phyloP scores from a whole-genome alignment of 805 yeast genomes.

The Torulaspora franciscae region DNA sequence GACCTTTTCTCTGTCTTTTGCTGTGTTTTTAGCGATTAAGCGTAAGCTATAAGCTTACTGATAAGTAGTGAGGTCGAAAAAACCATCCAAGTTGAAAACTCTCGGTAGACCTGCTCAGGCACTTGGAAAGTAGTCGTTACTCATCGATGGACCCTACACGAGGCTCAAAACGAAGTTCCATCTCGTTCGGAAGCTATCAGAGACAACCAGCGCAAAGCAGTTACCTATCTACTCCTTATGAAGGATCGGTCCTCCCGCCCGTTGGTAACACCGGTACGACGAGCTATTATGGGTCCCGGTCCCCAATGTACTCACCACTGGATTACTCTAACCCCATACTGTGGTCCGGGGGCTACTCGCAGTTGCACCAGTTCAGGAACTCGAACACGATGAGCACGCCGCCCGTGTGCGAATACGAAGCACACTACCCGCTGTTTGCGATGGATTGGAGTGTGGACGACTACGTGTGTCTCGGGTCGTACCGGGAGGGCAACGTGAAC shows the following conservation, averaged over 20 bases:
- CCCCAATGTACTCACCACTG: slow-evolving; percentile 33
- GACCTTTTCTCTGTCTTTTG: not conserved
- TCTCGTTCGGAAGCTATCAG: slow-evolving; percentile 29
- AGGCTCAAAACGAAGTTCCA: slow-evolving; percentile 31
- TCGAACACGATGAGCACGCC: slow-evolving; percentile 10
- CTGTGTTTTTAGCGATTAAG: not conserved
- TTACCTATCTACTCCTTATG: slow-evolving; percentile 12
- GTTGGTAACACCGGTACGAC: slow-evolving; percentile 7
- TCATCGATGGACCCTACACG: slow-evolving; percentile 26
- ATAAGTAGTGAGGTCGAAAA: not conserved
- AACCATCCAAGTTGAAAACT: not conserved
- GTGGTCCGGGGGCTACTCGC: slow-evolving; percentile 16
- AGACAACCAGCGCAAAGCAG: slow-evolving; percentile 18
- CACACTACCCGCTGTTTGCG: slow-evolving; percentile 30
- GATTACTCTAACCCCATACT: slow-evolving; percentile 21
- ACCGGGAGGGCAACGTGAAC: slow-evolving; percentile 71
- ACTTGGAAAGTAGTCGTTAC: not conserved
- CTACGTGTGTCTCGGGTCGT: slow-evolving; percentile 42
- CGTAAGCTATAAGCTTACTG: not conserved
- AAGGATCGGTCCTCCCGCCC: slow-evolving; percentile 7
- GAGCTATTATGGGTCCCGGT: slow-evolving; percentile 15
- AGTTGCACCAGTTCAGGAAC: slow-evolving; percentile 18
- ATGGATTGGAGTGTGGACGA: slow-evolving; percentile 35
- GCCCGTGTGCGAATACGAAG: slow-evolving; percentile 28
- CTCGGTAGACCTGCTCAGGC: not conserved